phyloP scores from a whole-genome alignment of 495 filamentous ascomycete species.

The Annulohypoxylon bovei region DNA sequence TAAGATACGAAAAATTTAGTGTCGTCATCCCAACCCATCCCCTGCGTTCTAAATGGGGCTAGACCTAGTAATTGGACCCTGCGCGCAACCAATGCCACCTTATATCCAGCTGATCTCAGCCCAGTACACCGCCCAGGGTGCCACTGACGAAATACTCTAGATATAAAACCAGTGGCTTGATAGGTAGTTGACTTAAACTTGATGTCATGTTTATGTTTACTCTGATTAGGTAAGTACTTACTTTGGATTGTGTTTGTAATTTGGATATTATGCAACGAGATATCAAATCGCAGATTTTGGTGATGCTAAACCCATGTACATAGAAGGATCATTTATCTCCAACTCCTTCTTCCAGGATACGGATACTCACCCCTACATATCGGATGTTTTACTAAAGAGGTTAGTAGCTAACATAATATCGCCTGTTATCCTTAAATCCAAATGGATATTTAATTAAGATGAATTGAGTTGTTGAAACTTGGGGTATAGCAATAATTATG shows the following conservation, averaged over 20 bases:
- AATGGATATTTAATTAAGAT: not conserved
- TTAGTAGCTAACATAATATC: not conserved
- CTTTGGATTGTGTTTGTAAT: not conserved
- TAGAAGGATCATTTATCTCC: not conserved
- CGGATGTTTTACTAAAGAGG: not conserved
- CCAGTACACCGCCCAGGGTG: not conserved
- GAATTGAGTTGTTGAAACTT: not conserved
- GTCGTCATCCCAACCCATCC: not conserved
- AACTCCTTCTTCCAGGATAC: not conserved
- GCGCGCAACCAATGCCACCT: not conserved
- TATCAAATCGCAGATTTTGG: not conserved
- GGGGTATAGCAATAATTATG: not conserved
- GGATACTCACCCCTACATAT: not conserved
- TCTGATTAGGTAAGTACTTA: not conserved
- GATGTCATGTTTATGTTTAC: not conserved
- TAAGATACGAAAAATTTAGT: not conserved
- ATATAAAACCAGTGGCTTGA: not conserved
- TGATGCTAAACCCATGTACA: not conserved
- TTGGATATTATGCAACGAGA: not conserved
- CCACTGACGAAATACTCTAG: not conserved
- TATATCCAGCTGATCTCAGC: not conserved
- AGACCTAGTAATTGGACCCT: not conserved
- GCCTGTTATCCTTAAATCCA: not conserved
- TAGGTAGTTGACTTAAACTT: not conserved
- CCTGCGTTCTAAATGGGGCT: not conserved